Percentiles rank a stretch among this genome's conserved stretches.
These are phyloP conservation scores for Phytophthora sojae DNA, from an alignment of 352 stramenopile genomes.

Conservation along the genomic window DNA sequence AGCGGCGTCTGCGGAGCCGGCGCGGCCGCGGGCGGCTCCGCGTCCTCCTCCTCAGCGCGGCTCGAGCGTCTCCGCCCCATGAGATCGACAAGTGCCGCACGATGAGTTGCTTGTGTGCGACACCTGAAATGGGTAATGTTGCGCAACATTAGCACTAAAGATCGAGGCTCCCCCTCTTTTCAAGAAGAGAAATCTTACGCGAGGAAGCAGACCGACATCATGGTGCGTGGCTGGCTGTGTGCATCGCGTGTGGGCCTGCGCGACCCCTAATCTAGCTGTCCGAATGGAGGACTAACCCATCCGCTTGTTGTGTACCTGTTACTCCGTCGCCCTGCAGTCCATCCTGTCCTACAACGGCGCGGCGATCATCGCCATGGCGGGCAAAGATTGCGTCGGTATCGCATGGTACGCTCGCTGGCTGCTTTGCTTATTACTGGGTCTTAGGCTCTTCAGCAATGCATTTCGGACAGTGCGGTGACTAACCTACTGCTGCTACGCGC, in stretches of 20 bases:
- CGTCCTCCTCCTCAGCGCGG: conserved; percentile 15
- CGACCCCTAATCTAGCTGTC: neutral
- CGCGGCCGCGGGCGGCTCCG: neutral
- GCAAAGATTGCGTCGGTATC: conserved; percentile 99
- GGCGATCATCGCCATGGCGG: conserved; percentile 99
- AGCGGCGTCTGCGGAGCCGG: conserved; percentile 21
- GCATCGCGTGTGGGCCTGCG: neutral
- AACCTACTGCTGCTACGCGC: neutral
- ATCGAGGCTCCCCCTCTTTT: conserved; percentile 21
- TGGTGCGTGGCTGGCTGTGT: conserved; percentile 36
- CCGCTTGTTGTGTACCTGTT: neutral
- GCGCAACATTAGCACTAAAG: conserved; percentile 23
- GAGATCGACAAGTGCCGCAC: neutral
- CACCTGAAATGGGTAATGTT: too few species aligned
- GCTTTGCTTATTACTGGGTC: neutral
- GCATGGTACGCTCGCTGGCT: conserved; percentile 71
- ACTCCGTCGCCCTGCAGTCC: conserved; percentile 42
- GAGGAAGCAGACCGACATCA: conserved; percentile 21
- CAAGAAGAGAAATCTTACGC: conserved; percentile 37
- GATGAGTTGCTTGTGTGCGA: too few species aligned
- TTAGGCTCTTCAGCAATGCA: too few species aligned
- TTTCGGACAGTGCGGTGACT: neutral
- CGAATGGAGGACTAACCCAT: neutral
- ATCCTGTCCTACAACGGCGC: conserved; percentile 98
- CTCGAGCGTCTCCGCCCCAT: conserved; percentile 28